Base-by-base conservation (phyloP, 495 filamentous ascomycete genomes). In the Aspergillus olivimuriae region DNA sequence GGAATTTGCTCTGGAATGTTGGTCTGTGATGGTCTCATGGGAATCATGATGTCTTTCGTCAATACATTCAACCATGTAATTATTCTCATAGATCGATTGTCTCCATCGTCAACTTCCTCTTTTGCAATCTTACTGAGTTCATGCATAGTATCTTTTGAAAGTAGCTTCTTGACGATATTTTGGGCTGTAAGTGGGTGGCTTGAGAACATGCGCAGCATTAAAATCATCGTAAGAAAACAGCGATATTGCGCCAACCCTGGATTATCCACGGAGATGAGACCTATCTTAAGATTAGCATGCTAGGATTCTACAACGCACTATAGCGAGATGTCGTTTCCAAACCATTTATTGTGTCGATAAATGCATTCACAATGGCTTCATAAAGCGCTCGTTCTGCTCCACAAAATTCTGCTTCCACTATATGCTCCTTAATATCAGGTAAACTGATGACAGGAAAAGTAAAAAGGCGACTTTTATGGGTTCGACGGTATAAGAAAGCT, bases 361-460 rank as follows among this genome's bases (percentile, higher is more conserved):
- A 73, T 0, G 58, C 32, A 4, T 56, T 37, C 0, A 48, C 24
- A 4, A 80, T 66, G 22, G 65, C 62, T 1, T 69, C 45, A 30
- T 82, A 81, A 17, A 83, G 47, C 3, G 48, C 51, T 5, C 60
- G 46, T 51, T 84, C 78, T 1, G 77, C 64, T 0, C 45, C 32
- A 39, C 62, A 74, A 46, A 78, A 70, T 5, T 75, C 43, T 3
- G 72, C 34, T n/a, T 32, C 23, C 3, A 69, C 39, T 0, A 57
- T 68, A n/a, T 50, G 46, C 44, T 70, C 49, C 0, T 17, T 12
- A 11, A 69, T 53, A 1, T 56, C 44, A 0, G 82, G 83, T 0
- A 86, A 61, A 3, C 65, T 65, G 3, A 87, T 46, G 3, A 87
- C 67, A 1, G 77, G 76, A 1, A 62, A 53, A 14, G 69, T 64